A percentile compares a stretch with the other conserved stretches of the same genome.
Evolutionary conservation across 352 stramenopile genomes (phyloP).

Genomic region (Phytophthora pseudosyringae): DNA sequence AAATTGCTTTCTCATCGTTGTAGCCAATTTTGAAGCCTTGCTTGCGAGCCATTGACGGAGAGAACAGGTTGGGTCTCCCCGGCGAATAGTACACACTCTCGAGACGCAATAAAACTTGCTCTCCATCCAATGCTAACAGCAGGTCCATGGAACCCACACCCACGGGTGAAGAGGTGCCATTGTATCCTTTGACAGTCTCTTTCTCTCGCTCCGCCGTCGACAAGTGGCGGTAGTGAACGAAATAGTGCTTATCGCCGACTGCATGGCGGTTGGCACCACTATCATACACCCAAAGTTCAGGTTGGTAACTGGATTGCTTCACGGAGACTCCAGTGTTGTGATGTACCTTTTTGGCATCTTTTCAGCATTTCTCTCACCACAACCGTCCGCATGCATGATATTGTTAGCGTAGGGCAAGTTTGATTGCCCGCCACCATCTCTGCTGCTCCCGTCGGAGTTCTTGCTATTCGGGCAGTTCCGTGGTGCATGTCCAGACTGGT

Average conservation of each 20-base stretch:
- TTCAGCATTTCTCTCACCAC: too few relatives aligned
- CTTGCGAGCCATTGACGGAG: not conserved
- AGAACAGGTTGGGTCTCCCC: not conserved
- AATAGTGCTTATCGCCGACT: constrained; percentile 14
- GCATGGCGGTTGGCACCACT: not conserved
- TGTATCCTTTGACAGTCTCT: constrained; percentile 8
- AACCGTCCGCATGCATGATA: too few relatives aligned
- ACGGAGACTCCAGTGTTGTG: too few relatives aligned
- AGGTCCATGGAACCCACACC: not conserved
- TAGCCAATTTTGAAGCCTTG: constrained; percentile 6
- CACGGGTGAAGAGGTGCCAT: not conserved
- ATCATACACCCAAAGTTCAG: constrained; percentile 6
- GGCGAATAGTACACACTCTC: not conserved
- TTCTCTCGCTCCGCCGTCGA: not conserved
- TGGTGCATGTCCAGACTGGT: not conserved
- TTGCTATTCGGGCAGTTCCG: not conserved
- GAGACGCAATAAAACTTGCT: not conserved
- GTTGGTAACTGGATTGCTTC: not conserved
- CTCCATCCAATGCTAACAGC: not conserved
- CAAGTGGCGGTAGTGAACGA: not conserved
- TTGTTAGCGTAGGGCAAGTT: too few relatives aligned
- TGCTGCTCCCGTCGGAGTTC: not conserved
- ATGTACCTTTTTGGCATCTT: too few relatives aligned
- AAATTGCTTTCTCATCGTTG: not conserved
- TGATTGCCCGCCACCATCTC: too few relatives aligned